Evolutionary conservation across 192 early-diverging fungal species (phyloP), one percentile per base, ranked within the genome.

Genomic region (Umbelopsis ramanniana): DNA sequence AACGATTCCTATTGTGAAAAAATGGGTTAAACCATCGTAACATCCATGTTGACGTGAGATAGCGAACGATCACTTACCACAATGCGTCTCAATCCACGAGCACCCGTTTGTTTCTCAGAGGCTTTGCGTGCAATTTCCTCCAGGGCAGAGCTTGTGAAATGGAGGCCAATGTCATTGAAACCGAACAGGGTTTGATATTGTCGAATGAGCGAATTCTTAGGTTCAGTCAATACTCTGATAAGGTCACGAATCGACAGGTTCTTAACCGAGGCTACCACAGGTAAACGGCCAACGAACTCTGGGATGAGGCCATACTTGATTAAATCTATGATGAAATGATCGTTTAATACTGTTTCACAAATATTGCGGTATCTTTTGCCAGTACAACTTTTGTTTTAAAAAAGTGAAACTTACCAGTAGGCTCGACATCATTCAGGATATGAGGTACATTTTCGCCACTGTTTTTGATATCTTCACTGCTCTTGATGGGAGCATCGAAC

Each of bases 261-360:
- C 11, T 85, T 88, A 10, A 95, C 93, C 55, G 86, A 89, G 19
- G 95, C 93, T 40, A 95, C 70, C 22, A 94, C 90, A 8, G 95
- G 95, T n/a, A 96, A 68, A n/a, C 95, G 83, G 52, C 93, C 94
- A 35, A 96, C 90, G 71, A 96, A 93, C 76, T 96, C 95, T 12
- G 95, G 95, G 63, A 96, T 95, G 35, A 96, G 76, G 2, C 95
- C 95, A 77, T 89, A 96, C 71, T 91, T 92, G 67, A 94, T 89
- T 72, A 95, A 69, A 73, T 96, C 95, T 78, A 82, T 2, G 11
- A 67, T 38, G 14, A 60, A 37, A 3, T 0, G 3, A 19, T 57
- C 6, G 57, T 38, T n/a, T n/a, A 37, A 37, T 37, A 14, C 26
- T 10, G 8, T 37, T 33, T 0, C 24, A 11, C 24, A 35, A 53